Percentiles rank a stretch among this genome's conserved stretches.
Evolutionary conservation across 164 flowering plant genomes (phyloP).

Genomic region (Vitis labrusca): DNA sequence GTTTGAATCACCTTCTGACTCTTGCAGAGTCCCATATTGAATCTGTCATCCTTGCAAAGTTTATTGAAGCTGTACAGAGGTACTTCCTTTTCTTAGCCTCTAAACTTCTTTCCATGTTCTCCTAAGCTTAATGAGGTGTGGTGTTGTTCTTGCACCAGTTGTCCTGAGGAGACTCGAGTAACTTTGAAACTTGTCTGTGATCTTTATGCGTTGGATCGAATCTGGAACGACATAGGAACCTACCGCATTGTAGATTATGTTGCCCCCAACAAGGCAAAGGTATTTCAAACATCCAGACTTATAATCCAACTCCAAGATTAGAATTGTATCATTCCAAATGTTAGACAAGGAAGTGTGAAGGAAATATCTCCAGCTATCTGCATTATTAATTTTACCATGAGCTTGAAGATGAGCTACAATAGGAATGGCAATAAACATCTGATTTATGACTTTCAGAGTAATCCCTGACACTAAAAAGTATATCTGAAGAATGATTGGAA

Average conservation of each 20-base stretch:
- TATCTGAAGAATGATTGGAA: too few species aligned
- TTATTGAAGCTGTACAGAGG: constrained; percentile 86
- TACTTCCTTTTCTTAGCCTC: constrained; percentile 15
- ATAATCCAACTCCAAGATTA: not conserved
- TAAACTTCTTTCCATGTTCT: not conserved
- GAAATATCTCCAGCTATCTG: too few species aligned
- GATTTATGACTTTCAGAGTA: too few species aligned
- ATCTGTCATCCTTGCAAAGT: constrained; percentile 83
- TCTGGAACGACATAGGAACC: constrained; percentile 97
- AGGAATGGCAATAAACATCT: too few species aligned
- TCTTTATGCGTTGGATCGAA: constrained; percentile 89
- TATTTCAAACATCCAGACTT: constrained; percentile 21
- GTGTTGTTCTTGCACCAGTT: constrained; percentile 43
- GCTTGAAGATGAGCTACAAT: not conserved
- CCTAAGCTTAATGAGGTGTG: not conserved
- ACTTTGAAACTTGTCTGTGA: constrained; percentile 88
- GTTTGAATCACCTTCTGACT: constrained; percentile 90
- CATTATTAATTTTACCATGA: not conserved
- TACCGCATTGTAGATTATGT: constrained; percentile 95
- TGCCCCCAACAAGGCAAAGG: constrained; percentile 99
- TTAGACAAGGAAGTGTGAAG: too few species aligned
- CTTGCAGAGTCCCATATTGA: constrained; percentile 97
- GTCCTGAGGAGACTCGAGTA: constrained; percentile 68
- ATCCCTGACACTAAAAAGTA: too few species aligned
- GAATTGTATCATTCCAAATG: not conserved